Evolutionary conservation across 192 early-diverging fungal species (phyloP), one percentile per base, ranked within the genome.

Genomic region (Chytriomyces confervae): DNA sequence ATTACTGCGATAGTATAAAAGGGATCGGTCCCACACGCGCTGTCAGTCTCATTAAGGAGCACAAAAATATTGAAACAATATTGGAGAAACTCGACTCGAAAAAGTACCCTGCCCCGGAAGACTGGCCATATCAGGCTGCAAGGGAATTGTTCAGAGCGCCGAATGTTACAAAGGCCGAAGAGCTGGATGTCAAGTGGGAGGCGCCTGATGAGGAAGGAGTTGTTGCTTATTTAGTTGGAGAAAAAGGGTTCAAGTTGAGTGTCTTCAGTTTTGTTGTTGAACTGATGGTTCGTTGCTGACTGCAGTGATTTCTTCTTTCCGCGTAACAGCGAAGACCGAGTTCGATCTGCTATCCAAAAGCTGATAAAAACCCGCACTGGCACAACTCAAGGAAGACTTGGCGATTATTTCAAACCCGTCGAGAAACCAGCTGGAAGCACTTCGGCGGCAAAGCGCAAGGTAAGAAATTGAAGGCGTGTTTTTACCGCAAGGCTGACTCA

Each of bases 1-100:
- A 99, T 80, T 99, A 99, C 83, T 95, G 93, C 69, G 96, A 97
- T 69, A 92, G 92, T 27, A 97, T 99, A 82, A 92, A 90, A 67
- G 95, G 96, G 3, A 92, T 99, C 72, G 97, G 97, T 1, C 96
- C 96, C 27, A 89, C 90, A 48, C 88, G 91, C 5, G 97, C 96
- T 0, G 87, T 93, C n/a, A 80, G 85, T 46, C 76, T 95, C 50
- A 97, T 99, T 65, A 91, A 91, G 73, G 92, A 97, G 77, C 92
- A 96, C 81, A 89, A 89, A 67, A 84, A 81, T 13, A 89, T 99
- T 47, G 96, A 99, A 72, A 90, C 87, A 3, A 91, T 95, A 0
- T 68, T 98, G 23, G 84, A 89, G 53, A 86, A 89, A 24, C 64
- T 97, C 2, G 93, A 94, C 49, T 67, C 73, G n/a, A 95, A 94